Percentiles rank a stretch among this genome's conserved stretches.
phyloP scores from a whole-genome alignment of 306 rosid species.

The Albizia julibrissin region DNA sequence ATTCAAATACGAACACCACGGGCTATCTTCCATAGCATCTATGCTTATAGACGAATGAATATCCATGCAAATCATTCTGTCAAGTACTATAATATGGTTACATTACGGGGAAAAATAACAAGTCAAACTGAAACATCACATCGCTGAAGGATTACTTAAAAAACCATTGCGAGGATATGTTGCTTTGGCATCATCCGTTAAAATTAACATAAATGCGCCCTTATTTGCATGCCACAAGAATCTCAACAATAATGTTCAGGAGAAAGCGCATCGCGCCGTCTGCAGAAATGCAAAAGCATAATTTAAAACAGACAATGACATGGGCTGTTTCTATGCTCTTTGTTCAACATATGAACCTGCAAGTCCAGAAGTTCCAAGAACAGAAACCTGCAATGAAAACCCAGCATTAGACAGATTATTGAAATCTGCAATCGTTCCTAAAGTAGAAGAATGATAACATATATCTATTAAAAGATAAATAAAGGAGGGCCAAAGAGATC shows the following conservation, averaged over 20 bases:
- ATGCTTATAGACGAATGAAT: neutral
- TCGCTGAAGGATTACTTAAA: neutral
- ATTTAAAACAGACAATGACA: slow-evolving; percentile 40
- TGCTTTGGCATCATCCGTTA: slow-evolving; percentile 27
- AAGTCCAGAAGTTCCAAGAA: slow-evolving; percentile 97
- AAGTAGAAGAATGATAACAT: neutral
- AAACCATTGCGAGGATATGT: neutral
- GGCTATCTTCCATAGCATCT: neutral
- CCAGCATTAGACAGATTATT: slow-evolving; percentile 25
- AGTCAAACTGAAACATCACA: slow-evolving; percentile 13
- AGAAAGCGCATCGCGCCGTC: slow-evolving; percentile 36
- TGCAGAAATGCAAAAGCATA: slow-evolving; percentile 41
- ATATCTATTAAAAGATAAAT: neutral
- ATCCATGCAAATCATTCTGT: slow-evolving; percentile 11
- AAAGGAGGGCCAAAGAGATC: slow-evolving; percentile 1
- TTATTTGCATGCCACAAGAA: slow-evolving; percentile 56
- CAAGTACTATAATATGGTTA: slow-evolving; percentile 17
- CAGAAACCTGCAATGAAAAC: slow-evolving; percentile 64
- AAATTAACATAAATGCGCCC: slow-evolving; percentile 40
- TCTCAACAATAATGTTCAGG: slow-evolving; percentile 35
- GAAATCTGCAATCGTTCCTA: slow-evolving; percentile 6
- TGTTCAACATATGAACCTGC: slow-evolving; percentile 94
- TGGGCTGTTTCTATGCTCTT: slow-evolving; percentile 58
- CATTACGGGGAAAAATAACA: slow-evolving; percentile 19
- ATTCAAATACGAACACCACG: neutral